A percentile compares a stretch with the other conserved stretches of the same genome.
These are phyloP conservation scores for Exophiala spinifera DNA, from an alignment of 2,329 filamentous ascomycete species.

Conservation along the genomic window DNA sequence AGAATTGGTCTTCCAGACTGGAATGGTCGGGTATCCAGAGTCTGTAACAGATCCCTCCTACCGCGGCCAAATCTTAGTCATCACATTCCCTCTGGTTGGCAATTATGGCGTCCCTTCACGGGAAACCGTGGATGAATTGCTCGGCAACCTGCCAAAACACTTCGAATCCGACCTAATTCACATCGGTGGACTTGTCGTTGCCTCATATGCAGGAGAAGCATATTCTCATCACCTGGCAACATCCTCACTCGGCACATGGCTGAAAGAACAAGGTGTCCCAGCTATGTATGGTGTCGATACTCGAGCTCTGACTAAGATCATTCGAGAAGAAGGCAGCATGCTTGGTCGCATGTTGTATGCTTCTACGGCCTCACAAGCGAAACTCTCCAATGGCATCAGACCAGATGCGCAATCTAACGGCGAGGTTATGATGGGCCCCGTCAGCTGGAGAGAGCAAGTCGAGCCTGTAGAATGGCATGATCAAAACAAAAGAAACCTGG, in stretches of 20 bases:
- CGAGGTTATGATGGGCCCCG: constrained; percentile 30
- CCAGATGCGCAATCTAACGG: constrained; percentile 40
- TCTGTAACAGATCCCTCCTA: constrained; percentile 86
- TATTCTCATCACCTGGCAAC: constrained; percentile 91
- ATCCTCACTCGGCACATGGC: constrained; percentile 88
- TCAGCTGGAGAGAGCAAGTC: constrained; percentile 59
- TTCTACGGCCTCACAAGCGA: constrained; percentile 46
- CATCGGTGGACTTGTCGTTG: constrained; percentile 84
- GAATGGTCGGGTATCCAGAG: constrained; percentile 98
- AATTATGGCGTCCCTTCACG: constrained; percentile 96
- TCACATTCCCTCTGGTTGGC: constrained; percentile 91
- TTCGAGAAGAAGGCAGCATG: constrained; percentile 93
- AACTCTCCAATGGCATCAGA: constrained; percentile 38
- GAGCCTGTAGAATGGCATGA: constrained; percentile 85
- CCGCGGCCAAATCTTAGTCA: constrained; percentile 90
- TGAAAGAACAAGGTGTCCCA: constrained; percentile 92
- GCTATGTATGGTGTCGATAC: constrained; percentile 96
- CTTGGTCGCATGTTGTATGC: constrained; percentile 82
- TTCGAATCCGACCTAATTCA: constrained; percentile 94
- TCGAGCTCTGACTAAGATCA: constrained; percentile 86
- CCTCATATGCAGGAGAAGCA: constrained; percentile 89
- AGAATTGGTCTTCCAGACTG: constrained; percentile 98
- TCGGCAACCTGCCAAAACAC: constrained; percentile 81
- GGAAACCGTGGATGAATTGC: constrained; percentile 77
- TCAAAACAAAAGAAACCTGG: constrained; percentile 84